phyloP scores from a whole-genome alignment of 805 yeast genomes.

The Vanderwaltozyma polyspora region DNA sequence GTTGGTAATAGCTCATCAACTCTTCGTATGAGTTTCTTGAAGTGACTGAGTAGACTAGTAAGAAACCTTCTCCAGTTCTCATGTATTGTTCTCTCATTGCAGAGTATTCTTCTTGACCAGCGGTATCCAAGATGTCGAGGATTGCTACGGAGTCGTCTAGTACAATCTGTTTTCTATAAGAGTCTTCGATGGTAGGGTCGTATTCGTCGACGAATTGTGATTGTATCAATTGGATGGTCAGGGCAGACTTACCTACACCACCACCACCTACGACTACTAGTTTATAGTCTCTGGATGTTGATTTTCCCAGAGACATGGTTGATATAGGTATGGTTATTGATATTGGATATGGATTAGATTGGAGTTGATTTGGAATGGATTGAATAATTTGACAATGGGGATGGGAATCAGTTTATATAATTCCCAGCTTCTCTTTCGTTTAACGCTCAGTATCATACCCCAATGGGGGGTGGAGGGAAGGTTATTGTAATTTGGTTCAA shows the following conservation, averaged over 20 bases:
- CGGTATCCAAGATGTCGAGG: constrained; percentile 88
- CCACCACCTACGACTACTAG: constrained; percentile 97
- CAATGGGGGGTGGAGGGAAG: too few species aligned
- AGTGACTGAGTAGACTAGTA: constrained; percentile 80
- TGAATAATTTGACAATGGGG: too few species aligned
- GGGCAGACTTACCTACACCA: constrained; percentile 95
- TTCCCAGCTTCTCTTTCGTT: too few species aligned
- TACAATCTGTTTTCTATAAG: constrained; percentile 77
- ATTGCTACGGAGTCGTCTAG: constrained; percentile 71
- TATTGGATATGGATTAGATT: too few species aligned
- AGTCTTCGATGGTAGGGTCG: constrained; percentile 95
- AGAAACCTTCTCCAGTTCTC: constrained; percentile 92
- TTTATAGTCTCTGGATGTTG: constrained; percentile 65
- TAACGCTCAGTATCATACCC: too few species aligned
- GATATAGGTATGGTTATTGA: too few species aligned
- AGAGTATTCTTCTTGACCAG: constrained; percentile 94
- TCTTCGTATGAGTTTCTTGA: constrained; percentile 80
- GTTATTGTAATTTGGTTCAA: too few species aligned
- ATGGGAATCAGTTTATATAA: too few species aligned
- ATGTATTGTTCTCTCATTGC: constrained; percentile 92
- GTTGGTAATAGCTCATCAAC: constrained; percentile 67
- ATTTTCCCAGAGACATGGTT: constrained; percentile 19
- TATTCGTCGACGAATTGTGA: constrained; percentile 94
- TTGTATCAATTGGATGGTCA: constrained; percentile 90
- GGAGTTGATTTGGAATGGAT: too few species aligned